Base-by-base conservation (phyloP, 2,329 filamentous ascomycete genomes). In the Sarocladium kiliense region DNA sequence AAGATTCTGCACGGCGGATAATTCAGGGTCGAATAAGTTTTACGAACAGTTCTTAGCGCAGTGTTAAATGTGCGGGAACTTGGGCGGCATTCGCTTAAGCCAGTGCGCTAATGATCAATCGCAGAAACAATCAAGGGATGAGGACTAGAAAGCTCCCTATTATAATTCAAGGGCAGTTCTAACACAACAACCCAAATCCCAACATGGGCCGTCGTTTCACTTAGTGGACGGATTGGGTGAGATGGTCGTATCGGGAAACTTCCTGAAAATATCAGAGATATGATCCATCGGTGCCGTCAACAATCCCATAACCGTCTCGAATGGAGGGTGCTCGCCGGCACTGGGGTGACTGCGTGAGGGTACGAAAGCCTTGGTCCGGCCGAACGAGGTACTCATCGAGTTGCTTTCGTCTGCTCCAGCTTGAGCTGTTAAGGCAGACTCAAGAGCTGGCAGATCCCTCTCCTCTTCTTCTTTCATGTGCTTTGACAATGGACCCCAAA, bases 221-320 rank as follows among this genome's bases (percentile, higher is more conserved):
- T 57, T 57, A 44, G 45, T 55, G 14, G 45, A 53, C 9, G 45
- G 53, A 25, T 55, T 58, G 19, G 54, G 55, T 16, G 58, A 58
- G 32, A 55, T 54, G 14, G 54, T 59, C 54, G 68, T 56, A 25
- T 74, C 66, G 2, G 78, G 79, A 60, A 82, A 86, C 63, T 77
- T 79, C 19, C 76, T 67, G 59, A 84, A 81, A 6, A 82, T 51
- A 63, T 85, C 80, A 34, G 67, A 68, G 27, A 86, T 58, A 57
- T 74, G 75, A 63, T 85, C 83, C 18, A 85, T 68, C 0, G 82
- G 82, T 14, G 81, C 79, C 0, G 77, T 68, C 64, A 86, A 58
- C 21, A 86, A 60, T 0, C 77, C 80, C 56, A 74, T 74, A 0
- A 73, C 77, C 0, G 76, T 80, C 70, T 85, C 80, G 57, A 82